These are phyloP conservation scores for Alloascoidea africana DNA, from an alignment of 805 yeast genomes.

Conservation along the genomic window DNA sequence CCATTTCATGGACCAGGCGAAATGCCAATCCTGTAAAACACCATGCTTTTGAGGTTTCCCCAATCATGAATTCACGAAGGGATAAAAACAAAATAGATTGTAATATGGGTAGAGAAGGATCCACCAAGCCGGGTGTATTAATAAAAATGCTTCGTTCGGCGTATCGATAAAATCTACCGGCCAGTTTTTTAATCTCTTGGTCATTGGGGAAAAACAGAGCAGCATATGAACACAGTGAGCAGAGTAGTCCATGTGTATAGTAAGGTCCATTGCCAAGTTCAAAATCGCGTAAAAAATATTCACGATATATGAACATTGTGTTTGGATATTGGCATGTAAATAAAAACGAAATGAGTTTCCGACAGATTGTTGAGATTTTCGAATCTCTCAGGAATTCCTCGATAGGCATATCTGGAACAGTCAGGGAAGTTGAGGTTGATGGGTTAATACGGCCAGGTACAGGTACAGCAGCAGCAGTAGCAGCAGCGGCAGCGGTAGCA, in stretches of 20 bases:
- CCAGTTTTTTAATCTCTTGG: neutral
- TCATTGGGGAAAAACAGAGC: neutral
- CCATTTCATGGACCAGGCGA: neutral
- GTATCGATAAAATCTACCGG: neutral
- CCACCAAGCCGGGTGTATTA: neutral
- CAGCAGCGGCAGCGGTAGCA: no score
- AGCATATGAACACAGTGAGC: neutral
- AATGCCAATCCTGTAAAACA: neutral
- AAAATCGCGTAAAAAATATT: neutral
- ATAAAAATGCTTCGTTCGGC: neutral
- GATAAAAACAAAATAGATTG: neutral
- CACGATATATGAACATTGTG: neutral
- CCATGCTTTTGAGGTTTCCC: constrained; percentile 1
- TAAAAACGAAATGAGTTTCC: neutral
- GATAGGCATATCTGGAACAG: no score
- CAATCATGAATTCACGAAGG: neutral
- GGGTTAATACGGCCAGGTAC: no score
- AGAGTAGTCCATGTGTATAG: neutral
- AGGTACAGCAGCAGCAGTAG: no score
- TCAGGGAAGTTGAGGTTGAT: no score
- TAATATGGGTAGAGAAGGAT: neutral
- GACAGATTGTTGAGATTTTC: neutral
- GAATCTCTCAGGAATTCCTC: neutral
- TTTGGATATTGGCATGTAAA: constrained; percentile 1
- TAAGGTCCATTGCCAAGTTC: constrained; percentile 1